Evolutionary conservation across 768 basidiomycete species (phyloP).

Genomic region (Saitozyma sp.): DNA sequence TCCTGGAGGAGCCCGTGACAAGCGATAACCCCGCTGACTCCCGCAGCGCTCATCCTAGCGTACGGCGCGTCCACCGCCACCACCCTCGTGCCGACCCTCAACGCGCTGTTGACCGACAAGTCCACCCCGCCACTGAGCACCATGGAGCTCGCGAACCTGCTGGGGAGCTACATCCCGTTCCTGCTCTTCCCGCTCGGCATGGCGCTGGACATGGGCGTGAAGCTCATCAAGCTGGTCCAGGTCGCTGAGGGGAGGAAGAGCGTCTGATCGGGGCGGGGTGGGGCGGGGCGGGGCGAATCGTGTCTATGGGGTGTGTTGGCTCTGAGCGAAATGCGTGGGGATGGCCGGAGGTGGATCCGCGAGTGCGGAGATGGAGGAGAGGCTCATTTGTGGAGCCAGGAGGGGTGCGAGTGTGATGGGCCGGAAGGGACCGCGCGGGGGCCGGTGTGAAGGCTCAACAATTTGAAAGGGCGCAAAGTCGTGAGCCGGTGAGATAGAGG

Average conservation of each 20-base stretch:
- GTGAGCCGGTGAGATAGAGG: too few species aligned
- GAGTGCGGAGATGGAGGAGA: too few species aligned
- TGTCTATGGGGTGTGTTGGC: too few species aligned
- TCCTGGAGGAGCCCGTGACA: background rate
- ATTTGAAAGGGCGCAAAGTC: too few species aligned
- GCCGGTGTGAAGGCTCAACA: too few species aligned
- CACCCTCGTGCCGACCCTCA: constrained; percentile 72
- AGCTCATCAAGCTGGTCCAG: constrained; percentile 30
- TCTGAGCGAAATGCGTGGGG: too few species aligned
- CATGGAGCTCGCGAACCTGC: constrained; percentile 61
- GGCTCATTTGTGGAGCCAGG: too few species aligned
- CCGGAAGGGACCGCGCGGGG: too few species aligned
- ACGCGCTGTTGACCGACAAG: constrained; percentile 62
- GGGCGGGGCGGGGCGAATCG: too few species aligned
- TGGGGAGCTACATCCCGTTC: constrained; percentile 75
- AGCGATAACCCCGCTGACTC: constrained; percentile 28
- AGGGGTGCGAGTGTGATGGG: too few species aligned
- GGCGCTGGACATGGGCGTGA: constrained; percentile 66
- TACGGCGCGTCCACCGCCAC: constrained; percentile 79
- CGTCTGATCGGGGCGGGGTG: background rate
- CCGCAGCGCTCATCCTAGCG: constrained; percentile 64
- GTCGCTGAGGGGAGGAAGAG: constrained; percentile 23
- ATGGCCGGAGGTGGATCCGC: too few species aligned
- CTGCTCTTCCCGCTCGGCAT: constrained; percentile 70
- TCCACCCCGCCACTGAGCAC: constrained; percentile 55